phyloP scores from a whole-genome alignment of 2,329 filamentous ascomycete species.

The Aspergillus ochraceus region DNA sequence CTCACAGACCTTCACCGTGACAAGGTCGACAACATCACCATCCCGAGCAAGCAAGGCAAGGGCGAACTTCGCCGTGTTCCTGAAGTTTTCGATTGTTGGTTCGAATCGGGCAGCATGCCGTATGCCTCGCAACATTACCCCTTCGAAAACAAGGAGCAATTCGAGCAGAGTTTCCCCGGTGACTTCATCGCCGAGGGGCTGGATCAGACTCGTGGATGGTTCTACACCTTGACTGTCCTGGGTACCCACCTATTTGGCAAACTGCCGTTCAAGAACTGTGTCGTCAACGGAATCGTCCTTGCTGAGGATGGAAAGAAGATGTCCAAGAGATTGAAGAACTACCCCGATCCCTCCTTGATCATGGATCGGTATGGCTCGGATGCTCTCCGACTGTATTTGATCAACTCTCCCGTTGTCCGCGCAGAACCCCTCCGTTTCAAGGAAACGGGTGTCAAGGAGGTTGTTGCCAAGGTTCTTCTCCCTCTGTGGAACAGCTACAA shows the following conservation, averaged over 20 bases:
- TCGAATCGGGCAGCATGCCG: conserved; percentile 94
- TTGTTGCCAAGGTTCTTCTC: conserved; percentile 85
- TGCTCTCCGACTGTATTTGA: conserved; percentile 89
- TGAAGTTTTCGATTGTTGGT: conserved; percentile 97
- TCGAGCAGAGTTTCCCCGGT: conserved; percentile 79
- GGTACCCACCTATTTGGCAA: conserved; percentile 84
- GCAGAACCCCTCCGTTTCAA: conserved; percentile 90
- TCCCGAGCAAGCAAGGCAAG: conserved; percentile 85
- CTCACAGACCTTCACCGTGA: conserved; percentile 86
- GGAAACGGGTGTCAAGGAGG: conserved; percentile 88
- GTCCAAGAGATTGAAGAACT: conserved; percentile 96
- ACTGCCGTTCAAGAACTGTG: conserved; percentile 89
- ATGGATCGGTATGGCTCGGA: conserved; percentile 90
- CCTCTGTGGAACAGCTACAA: conserved; percentile 97
- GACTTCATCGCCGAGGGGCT: conserved; percentile 94
- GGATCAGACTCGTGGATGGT: conserved; percentile 95
- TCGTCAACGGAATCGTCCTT: conserved; percentile 93
- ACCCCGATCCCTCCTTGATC: conserved; percentile 80
- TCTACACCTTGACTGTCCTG: conserved; percentile 87
- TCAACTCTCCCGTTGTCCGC: conserved; percentile 92
- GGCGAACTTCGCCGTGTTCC: conserved; percentile 77
- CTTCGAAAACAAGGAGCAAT: conserved; percentile 81
- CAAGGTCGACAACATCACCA: conserved; percentile 91
- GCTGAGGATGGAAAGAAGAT: conserved; percentile 98
- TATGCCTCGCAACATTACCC: conserved; percentile 90